These are phyloP conservation scores for Argentina anserina DNA, from an alignment of 306 rosid genomes.

Conservation along the genomic window DNA sequence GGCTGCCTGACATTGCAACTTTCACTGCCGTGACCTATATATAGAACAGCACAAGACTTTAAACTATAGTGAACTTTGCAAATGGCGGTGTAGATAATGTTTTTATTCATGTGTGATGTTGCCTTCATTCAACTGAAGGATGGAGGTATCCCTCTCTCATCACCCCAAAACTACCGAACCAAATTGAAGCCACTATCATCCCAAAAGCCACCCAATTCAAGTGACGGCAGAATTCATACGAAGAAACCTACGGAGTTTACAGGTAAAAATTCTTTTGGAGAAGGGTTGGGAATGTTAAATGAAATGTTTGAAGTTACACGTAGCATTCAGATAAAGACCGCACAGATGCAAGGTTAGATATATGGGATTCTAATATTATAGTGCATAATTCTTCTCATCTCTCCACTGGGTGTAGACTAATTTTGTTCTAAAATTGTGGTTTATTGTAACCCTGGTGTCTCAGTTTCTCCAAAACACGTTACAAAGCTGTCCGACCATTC, in stretches of 20 bases:
- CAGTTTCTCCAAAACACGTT: slow-evolving; percentile 1
- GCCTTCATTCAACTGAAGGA: background rate
- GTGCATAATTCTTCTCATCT: background rate
- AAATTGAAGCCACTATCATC: slow-evolving; percentile 1
- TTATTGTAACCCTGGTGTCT: background rate
- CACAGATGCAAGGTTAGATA: background rate
- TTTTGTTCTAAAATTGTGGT: background rate
- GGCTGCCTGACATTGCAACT: slow-evolving; percentile 75
- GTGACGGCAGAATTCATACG: background rate
- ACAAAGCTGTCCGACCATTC: background rate
- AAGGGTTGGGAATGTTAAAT: background rate
- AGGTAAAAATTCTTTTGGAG: background rate
- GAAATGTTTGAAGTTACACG: background rate
- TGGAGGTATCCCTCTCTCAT: background rate
- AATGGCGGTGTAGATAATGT: background rate
- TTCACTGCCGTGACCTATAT: slow-evolving; percentile 93
- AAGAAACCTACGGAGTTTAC: background rate
- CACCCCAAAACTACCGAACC: background rate
- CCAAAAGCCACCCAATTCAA: background rate
- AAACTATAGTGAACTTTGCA: background rate
- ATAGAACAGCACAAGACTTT: slow-evolving; percentile 26
- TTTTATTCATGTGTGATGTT: background rate
- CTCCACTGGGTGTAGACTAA: background rate
- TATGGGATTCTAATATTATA: background rate
- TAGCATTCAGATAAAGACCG: background rate